Evolutionary conservation across 2,329 filamentous ascomycete genomes (phyloP), one percentile per base, ranked within the genome.

Genomic region (Truncatella angustata): DNA sequence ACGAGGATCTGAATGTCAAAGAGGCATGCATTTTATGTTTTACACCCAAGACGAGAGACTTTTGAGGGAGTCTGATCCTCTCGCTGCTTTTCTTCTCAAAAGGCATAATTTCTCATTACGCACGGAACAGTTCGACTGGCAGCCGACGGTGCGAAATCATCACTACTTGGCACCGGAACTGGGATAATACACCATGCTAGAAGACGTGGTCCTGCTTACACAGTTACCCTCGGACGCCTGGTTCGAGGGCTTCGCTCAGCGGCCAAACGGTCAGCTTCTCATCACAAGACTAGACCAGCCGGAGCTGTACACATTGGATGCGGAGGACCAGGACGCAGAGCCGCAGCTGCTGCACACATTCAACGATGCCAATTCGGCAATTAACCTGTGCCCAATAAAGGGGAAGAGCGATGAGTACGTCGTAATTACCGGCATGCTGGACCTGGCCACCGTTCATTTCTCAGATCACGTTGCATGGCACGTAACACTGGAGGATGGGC

Each of bases 211-310:
- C 24, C 58, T 66, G 43, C 57, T 67, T 42, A 66, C 64, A 4
- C 64, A 67, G 46, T 47, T 63, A 18, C 64, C 65, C 12, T 65
- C 64, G 24, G 60, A 66, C 35, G 60, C 60, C 9, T 66, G 64
- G 63, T 65, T 66, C 47, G 64, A 67, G 44, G 60, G 61, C 5
- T 58, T 66, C 50, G 57, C 57, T 20, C 28, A 61, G n/a, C 63
- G 65, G 1, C 64, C 65, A n/a, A 63, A 65, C 50, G 64, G 65
- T 53, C 60, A 58, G n/a, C 57, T 66, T 18, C 50, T 67, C 10
- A 58, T 60, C 14, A 52, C 64, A 21, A 62, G 65, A 39, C 37
- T 66, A 28, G 65, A 67, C 55, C 52, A 62, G 48, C 63, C 63
- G 10, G 63, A 66, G 40, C 51, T 67, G 3, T 67, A 66, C 54